Evolutionary conservation across 352 stramenopile genomes (phyloP), one percentile per base, ranked within the genome.

Genomic region (Phytophthora idaei): DNA sequence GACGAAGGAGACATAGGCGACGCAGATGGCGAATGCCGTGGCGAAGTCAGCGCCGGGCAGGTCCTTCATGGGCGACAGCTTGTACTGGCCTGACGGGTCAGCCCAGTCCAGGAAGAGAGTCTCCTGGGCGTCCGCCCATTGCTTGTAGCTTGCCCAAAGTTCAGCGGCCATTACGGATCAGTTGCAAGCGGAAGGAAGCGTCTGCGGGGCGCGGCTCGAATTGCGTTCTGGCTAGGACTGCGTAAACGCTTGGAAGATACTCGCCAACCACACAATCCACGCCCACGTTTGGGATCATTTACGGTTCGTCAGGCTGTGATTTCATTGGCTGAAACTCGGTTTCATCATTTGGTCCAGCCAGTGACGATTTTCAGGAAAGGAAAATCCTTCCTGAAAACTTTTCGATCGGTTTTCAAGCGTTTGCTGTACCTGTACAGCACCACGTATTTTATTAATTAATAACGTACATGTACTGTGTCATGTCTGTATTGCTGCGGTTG

Each of bases 1-100:
- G 28, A 93, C 83, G 56, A 93, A 91, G 29, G 73, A 49, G 12
- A 89, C 42, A 67, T 93, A 93, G 28, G 55, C 84, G 42, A 90
- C 64, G 58, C 78, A 85, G 52, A 90, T 75, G 12, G 78, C 81
- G 36, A 83, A 81, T 59, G 69, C 83, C 25, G 77, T 79, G 37
- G 78, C 79, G 56, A 91, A 87, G 64, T 91, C 74, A 29, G 76
- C 65, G 42, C 81, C 65, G 27, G 79, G 79, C 56, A 80, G 67
- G 57, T 81, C 46, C 52, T 71, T 57, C 56, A 77, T 69, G 14
- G 75, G 74, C 49, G 73, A 83, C 17, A 80, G 68, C 69, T 85
- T 83, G 63, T 81, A 83, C 51, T 71, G 64, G 21, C 72, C 73
- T 8, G 61, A 74, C 14, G 75, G 74, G 58, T 88, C 74, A 10